A percentile compares a stretch with the other conserved stretches of the same genome.
Evolutionary conservation across 2,329 filamentous ascomycete species (phyloP).

Genomic region (Monilinia vaccinii-corymbosi): DNA sequence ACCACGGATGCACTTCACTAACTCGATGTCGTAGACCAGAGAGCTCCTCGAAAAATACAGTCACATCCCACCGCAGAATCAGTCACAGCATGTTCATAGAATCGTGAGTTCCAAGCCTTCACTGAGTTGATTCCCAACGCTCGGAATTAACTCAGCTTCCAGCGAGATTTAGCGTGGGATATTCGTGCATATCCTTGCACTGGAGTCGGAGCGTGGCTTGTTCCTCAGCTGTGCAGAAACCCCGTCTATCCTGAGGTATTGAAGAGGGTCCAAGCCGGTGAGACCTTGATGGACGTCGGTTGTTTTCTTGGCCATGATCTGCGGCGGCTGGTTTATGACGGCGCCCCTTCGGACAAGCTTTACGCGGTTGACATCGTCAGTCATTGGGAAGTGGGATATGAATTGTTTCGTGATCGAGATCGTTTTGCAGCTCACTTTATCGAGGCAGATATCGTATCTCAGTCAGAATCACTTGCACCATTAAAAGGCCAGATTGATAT

Average conservation of each 20-base stretch:
- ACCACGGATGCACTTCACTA: neutral
- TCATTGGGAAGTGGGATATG: conserved; percentile 30
- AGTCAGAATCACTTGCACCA: conserved; percentile 23
- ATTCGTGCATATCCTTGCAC: conserved; percentile 16
- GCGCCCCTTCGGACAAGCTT: conserved; percentile 26
- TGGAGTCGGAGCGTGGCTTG: conserved; percentile 17
- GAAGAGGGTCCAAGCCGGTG: conserved; percentile 11
- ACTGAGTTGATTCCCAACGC: no score
- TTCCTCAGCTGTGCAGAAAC: conserved; percentile 10
- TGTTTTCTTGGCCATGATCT: conserved; percentile 34
- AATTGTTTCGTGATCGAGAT: conserved; percentile 31
- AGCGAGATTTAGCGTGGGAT: conserved; percentile 17
- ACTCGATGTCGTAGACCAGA: neutral
- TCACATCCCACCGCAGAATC: neutral
- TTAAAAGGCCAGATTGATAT: conserved; percentile 34
- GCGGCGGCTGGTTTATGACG: conserved; percentile 30
- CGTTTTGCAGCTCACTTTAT: conserved; percentile 28
- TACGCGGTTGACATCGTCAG: conserved; percentile 28
- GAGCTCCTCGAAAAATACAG: neutral
- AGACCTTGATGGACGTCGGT: conserved; percentile 21
- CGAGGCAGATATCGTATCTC: conserved; percentile 24
- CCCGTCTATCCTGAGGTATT: conserved; percentile 14
- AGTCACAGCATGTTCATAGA: neutral
- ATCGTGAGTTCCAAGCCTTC: neutral
- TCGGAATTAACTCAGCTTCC: neutral